Evolutionary conservation across 2,329 filamentous ascomycete genomes (phyloP).

Genomic region (Penicillium sp.): DNA sequence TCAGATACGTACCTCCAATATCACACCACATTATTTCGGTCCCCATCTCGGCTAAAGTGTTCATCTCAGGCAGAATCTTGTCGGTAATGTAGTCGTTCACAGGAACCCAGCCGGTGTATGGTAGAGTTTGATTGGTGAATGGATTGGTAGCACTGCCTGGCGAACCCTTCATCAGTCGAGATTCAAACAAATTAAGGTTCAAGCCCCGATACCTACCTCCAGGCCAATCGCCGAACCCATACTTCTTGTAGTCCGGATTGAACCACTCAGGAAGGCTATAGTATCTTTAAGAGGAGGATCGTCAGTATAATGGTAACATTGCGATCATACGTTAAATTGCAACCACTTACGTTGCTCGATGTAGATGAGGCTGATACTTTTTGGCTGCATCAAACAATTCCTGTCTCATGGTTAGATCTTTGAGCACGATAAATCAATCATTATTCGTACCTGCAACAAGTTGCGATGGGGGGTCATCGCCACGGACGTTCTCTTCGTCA

Average conservation of each 20-base stretch:
- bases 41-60: conserved; percentile 42
- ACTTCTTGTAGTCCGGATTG: conserved; percentile 42
- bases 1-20: conserved; percentile 28
- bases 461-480: conserved; percentile 43
- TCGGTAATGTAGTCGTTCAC: conserved; percentile 44
- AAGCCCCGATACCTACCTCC: conserved; percentile 10
- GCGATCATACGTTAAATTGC: background rate
- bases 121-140: conserved; percentile 43
- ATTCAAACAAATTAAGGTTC: background rate
- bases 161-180: background rate
- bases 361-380: conserved; percentile 45
- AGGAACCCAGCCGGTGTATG: conserved; percentile 47
- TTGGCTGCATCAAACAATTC: conserved; percentile 47
- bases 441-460: conserved; percentile 23
- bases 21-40: conserved; percentile 53
- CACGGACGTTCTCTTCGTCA: conserved; percentile 44
- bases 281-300: conserved; percentile 24
- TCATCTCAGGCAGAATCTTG: conserved; percentile 47
- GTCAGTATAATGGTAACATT: background rate
- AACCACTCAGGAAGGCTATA: conserved; percentile 51
- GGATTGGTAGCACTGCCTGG: conserved; percentile 45
- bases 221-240: conserved; percentile 42
- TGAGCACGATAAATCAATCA: background rate
- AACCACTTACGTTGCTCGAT: conserved; percentile 35
- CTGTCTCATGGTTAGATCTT: conserved; percentile 18